These are phyloP conservation scores for Monoraphidium neglectum DNA, from an alignment of 139 green algal species.

Conservation along the genomic window DNA sequence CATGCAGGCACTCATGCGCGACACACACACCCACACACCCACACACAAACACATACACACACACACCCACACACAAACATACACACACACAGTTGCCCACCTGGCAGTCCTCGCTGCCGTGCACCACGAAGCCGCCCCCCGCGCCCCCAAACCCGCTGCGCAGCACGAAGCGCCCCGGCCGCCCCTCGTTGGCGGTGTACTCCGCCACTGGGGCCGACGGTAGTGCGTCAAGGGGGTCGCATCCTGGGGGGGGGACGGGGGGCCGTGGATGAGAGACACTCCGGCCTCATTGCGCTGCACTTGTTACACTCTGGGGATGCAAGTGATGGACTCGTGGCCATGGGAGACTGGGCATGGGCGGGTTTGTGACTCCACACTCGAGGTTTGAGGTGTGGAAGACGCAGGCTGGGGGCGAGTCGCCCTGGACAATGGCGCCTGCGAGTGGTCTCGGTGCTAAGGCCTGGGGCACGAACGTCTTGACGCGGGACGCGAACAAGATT, in stretches of 20 bases:
- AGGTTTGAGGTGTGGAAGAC: too few species aligned
- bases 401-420: too few species aligned
- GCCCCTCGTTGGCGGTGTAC: slow-evolving; percentile 44
- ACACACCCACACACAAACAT: background rate
- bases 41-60: background rate
- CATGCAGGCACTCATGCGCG: too few species aligned
- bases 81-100: slow-evolving; percentile 26
- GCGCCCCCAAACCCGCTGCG: slow-evolving; percentile 85
- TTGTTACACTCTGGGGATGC: too few species aligned
- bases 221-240: slow-evolving; percentile 26
- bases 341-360: too few species aligned
- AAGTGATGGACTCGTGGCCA: too few species aligned
- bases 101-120: slow-evolving; percentile 79
- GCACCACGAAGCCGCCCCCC: slow-evolving; percentile 75
- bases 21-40: background rate
- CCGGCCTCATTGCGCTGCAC: too few species aligned
- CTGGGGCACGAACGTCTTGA: too few species aligned
- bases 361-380: too few species aligned
- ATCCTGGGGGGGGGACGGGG: slow-evolving; percentile 9
- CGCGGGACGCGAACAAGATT: too few species aligned
- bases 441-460: too few species aligned
- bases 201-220: slow-evolving; percentile 23
- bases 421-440: too few species aligned
- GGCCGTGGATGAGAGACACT: background rate
- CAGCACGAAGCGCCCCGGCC: slow-evolving; percentile 80